These are phyloP conservation scores for Fusarium sp. DNA, from an alignment of 2,329 filamentous ascomycete species.

Conservation along the genomic window DNA sequence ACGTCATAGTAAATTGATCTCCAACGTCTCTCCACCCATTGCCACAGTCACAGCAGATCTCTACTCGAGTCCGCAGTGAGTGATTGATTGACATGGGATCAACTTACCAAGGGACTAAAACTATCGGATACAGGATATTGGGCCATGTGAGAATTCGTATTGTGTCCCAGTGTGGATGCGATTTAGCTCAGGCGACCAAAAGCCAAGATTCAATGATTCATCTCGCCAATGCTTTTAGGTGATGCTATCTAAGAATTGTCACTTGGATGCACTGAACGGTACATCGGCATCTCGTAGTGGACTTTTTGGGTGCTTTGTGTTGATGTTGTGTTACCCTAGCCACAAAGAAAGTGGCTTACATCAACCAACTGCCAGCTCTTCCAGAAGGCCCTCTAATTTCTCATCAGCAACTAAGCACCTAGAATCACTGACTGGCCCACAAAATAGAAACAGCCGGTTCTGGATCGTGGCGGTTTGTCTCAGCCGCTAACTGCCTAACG, in stretches of 20 bases:
- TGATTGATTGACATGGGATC: slow-evolving; percentile 6
- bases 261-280: not conserved
- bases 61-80: slow-evolving; percentile 6
- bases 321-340: not conserved
- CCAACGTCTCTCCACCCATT: slow-evolving; percentile 24
- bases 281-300: not conserved
- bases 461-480: slow-evolving; percentile 38
- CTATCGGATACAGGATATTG: slow-evolving; percentile 14
- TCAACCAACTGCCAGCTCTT: slow-evolving; percentile 4
- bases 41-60: slow-evolving; percentile 28
- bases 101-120: slow-evolving; percentile 15
- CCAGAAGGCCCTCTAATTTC: not conserved
- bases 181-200: slow-evolving; percentile 8
- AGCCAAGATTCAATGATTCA: slow-evolving; percentile 25
- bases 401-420: not conserved
- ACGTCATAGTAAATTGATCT: slow-evolving; percentile 29
- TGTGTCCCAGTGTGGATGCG: not conserved
- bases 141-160: slow-evolving; percentile 30
- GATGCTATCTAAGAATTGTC: slow-evolving; percentile 2
- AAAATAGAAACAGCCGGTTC: slow-evolving; percentile 16
- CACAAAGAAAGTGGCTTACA: slow-evolving; percentile 18
- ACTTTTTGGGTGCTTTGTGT: not conserved
- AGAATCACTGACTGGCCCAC: not conserved
- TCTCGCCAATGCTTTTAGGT: slow-evolving; percentile 19
- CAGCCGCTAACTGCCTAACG: slow-evolving; percentile 20